Evolutionary conservation across 768 basidiomycete species (phyloP).

Genomic region (Tulasnella sp.): DNA sequence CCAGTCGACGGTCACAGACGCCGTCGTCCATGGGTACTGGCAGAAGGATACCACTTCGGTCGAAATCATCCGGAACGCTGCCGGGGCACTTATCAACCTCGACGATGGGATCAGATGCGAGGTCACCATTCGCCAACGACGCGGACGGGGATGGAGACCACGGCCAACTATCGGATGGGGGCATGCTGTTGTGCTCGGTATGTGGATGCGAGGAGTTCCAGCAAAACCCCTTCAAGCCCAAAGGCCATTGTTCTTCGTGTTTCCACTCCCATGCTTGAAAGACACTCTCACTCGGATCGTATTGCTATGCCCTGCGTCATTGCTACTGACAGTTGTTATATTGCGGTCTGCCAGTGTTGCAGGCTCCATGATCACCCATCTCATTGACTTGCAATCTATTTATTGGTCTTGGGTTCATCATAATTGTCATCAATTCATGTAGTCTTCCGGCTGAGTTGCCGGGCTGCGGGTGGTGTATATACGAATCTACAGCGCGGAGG

Average conservation of each 20-base stretch:
- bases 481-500: too few relatives aligned
- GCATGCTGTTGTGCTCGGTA: conserved; percentile 18
- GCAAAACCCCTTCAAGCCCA: conserved; percentile 54
- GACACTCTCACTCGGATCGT: too few relatives aligned
- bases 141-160: conserved; percentile 31
- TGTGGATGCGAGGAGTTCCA: conserved; percentile 42
- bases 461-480: too few relatives aligned
- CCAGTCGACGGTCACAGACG: conserved; percentile 31
- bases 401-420: too few relatives aligned
- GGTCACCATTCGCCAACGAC: conserved; percentile 29
- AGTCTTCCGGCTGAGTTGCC: too few relatives aligned
- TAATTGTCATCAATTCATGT: too few relatives aligned
- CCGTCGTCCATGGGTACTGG: conserved; percentile 38
- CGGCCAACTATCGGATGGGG: conserved; percentile 41
- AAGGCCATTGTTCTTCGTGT: conserved; percentile 56
- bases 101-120: conserved; percentile 22
- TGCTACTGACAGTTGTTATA: too few relatives aligned
- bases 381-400: too few relatives aligned
- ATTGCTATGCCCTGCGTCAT: too few relatives aligned
- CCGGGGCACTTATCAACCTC: conserved; percentile 18
- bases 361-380: too few relatives aligned
- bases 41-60: neutral
- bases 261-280: conserved; percentile 31
- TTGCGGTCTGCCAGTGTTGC: too few relatives aligned
- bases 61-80: conserved; percentile 19